phyloP scores from a whole-genome alignment of 768 basidiomycete genomes.

The Mycena filopes region DNA sequence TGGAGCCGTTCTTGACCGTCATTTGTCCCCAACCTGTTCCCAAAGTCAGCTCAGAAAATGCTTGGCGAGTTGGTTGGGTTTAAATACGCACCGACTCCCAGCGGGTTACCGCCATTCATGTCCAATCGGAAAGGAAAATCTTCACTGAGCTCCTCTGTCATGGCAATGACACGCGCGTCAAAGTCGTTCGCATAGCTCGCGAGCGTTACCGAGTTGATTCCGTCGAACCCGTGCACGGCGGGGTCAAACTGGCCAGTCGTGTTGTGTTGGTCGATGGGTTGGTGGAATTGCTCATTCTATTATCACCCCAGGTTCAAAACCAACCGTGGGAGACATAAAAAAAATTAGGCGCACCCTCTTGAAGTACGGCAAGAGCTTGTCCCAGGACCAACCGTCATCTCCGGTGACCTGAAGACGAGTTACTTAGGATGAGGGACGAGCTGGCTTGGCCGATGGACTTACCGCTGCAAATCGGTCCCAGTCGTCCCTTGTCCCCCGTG shows the following conservation, averaged over 20 bases:
- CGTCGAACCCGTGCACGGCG: slow-evolving; percentile 38
- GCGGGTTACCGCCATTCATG: slow-evolving; percentile 41
- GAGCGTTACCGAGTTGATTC: slow-evolving; percentile 37
- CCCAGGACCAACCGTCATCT: slow-evolving; percentile 38
- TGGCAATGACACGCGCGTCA: slow-evolving; percentile 38
- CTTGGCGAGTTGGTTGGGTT: too few relatives aligned
- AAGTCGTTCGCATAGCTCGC: slow-evolving; percentile 33
- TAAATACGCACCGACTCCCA: slow-evolving; percentile 14
- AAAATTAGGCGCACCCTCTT: slow-evolving; percentile 18
- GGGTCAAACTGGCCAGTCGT: slow-evolving; percentile 41
- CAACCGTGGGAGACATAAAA: too few relatives aligned
- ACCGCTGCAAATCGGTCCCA: slow-evolving; percentile 36
- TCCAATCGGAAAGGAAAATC: slow-evolving; percentile 34
- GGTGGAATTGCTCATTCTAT: slow-evolving; percentile 41
- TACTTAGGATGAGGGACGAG: too few relatives aligned
- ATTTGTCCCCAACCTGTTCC: slow-evolving; percentile 34
- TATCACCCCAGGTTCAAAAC: neutral
- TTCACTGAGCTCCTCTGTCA: slow-evolving; percentile 31
- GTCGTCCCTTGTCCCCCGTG: slow-evolving; percentile 35
- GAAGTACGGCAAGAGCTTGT: slow-evolving; percentile 34
- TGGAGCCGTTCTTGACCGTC: slow-evolving; percentile 31
- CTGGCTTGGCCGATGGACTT: too few relatives aligned
- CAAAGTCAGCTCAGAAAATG: neutral
- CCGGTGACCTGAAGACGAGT: slow-evolving; percentile 27
- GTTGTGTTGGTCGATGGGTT: slow-evolving; percentile 43